Conservation (phyloP, 208 protist species). For the Leishmania lainsoni region DNA sequence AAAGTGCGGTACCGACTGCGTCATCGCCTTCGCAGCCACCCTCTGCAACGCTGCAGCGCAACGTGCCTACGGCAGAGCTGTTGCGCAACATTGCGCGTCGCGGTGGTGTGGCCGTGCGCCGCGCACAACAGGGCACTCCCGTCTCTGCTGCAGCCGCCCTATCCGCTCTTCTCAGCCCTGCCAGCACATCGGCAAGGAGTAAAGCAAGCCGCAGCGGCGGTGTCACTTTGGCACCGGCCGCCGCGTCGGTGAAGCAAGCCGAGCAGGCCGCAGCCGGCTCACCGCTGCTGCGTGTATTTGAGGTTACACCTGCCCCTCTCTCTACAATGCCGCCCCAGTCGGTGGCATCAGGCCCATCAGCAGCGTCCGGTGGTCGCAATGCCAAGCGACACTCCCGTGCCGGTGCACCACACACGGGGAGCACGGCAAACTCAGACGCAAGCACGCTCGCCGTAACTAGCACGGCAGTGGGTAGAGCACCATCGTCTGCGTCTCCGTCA, state of each 20-base stretch:
- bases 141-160: neutral
- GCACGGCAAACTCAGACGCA: neutral
- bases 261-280: neutral
- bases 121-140: neutral
- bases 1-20: neutral
- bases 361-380: neutral
- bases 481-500: constrained; percentile 1
- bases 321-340: neutral
- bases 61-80: constrained; percentile 19
- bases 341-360: neutral
- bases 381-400: neutral
- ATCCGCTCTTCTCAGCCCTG: neutral
- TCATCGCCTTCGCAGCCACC: neutral
- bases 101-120: constrained; percentile 11
- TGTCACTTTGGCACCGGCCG: neutral
- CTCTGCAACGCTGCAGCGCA: too few relatives aligned
- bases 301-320: constrained; percentile 1
- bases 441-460: neutral
- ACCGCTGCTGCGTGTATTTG: constrained; percentile 23
- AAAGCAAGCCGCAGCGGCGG: neutral
- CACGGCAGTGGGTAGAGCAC: neutral
- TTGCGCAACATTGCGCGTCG: constrained; percentile 26
- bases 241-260: neutral
- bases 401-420: neutral
- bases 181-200: neutral